phyloP scores from a whole-genome alignment of 352 stramenopile species.

The Thraustotheca clavata region DNA sequence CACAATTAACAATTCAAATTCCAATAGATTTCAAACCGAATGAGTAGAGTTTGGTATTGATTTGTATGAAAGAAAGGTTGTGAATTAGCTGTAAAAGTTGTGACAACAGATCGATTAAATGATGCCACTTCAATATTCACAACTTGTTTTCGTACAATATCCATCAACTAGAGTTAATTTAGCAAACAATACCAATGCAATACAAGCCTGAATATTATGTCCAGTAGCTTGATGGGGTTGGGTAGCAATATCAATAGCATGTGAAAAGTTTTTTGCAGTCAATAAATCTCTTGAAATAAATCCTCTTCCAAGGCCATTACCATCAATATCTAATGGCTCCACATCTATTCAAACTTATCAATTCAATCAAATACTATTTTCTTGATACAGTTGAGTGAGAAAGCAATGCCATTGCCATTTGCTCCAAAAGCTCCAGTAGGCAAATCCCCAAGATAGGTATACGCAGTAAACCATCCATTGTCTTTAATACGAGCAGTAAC shows the following conservation, averaged over 20 bases:
- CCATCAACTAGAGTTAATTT: constrained; percentile 36
- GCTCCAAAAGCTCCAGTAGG: constrained; percentile 63
- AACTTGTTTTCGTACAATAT: constrained; percentile 32
- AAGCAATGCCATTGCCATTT: constrained; percentile 55
- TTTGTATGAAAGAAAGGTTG: constrained; percentile 60
- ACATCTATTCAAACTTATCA: constrained; percentile 33
- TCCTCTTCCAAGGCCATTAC: constrained; percentile 48
- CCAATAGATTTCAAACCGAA: constrained; percentile 20
- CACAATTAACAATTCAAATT: not conserved
- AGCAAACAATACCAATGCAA: not conserved
- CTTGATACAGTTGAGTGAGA: constrained; percentile 63
- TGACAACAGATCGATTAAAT: constrained; percentile 39
- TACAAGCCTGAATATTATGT: constrained; percentile 51
- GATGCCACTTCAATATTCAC: constrained; percentile 68
- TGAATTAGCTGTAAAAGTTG: constrained; percentile 28
- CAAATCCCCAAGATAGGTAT: constrained; percentile 64
- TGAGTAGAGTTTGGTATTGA: constrained; percentile 58
- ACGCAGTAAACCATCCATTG: constrained; percentile 52
- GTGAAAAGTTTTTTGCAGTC: constrained; percentile 28
- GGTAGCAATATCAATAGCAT: constrained; percentile 50
- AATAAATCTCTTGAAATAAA: constrained; percentile 65
- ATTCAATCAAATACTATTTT: not conserved
- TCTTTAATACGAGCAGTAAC: constrained; percentile 45
- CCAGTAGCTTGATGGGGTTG: constrained; percentile 40
- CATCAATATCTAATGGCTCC: constrained; percentile 46